A percentile compares a stretch with the other conserved stretches of the same genome.
Conservation (phyloP, 306 rosid species). For the Cucurbita moschata region DNA sequence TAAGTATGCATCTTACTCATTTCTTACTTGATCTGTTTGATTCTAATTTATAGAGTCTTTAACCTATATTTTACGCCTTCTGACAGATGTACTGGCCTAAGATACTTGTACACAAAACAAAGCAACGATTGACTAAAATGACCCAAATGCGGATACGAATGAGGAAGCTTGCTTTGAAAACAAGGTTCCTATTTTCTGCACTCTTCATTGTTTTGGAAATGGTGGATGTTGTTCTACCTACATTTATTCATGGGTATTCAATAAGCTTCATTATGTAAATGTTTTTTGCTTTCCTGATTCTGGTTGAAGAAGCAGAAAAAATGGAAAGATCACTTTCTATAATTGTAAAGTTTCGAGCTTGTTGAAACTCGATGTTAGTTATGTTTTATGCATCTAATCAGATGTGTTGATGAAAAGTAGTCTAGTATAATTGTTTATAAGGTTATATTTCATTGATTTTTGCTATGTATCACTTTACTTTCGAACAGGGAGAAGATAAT, state of each 20-base stretch:
- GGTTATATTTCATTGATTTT: neutral
- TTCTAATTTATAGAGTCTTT: neutral
- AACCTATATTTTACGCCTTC: neutral
- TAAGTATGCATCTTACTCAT: slow-evolving; percentile 14
- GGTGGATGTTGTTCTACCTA: neutral
- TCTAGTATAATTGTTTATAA: neutral
- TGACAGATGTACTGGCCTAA: slow-evolving; percentile 87
- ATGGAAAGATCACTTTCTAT: neutral
- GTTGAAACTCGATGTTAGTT: no score
- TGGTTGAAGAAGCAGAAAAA: neutral
- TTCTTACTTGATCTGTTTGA: neutral
- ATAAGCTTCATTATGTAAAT: neutral
- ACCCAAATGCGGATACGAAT: slow-evolving; percentile 89
- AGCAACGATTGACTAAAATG: slow-evolving; percentile 88
- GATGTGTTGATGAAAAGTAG: neutral
- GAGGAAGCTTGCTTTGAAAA: slow-evolving; percentile 84
- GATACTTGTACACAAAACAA: slow-evolving; percentile 75
- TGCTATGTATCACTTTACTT: neutral
- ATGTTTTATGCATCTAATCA: neutral
- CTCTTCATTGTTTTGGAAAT: neutral
- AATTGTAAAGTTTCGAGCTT: neutral
- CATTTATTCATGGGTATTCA: neutral
- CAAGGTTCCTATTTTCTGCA: slow-evolving; percentile 31
- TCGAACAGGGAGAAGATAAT: slow-evolving; percentile 69
- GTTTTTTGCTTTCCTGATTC: neutral